A percentile compares a stretch with the other conserved stretches of the same genome.
phyloP scores from a whole-genome alignment of 768 basidiomycete genomes.

The Hypsizygus marmoreus region DNA sequence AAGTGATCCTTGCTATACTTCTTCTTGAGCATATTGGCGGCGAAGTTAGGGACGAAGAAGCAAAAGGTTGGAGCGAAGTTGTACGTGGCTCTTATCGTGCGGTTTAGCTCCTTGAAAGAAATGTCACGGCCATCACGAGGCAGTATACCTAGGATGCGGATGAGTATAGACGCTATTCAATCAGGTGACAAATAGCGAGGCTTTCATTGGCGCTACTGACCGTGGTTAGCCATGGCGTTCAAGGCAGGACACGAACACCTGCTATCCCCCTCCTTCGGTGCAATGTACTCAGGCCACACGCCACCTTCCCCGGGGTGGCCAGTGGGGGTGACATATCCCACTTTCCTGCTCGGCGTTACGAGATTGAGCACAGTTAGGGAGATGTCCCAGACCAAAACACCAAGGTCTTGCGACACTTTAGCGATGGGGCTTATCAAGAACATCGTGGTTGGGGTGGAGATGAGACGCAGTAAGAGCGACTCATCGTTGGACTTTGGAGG shows the following conservation, averaged over 20 bases:
- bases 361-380: conserved; percentile 53
- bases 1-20: conserved; percentile 60
- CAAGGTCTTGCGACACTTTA: conserved; percentile 26
- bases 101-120: conserved; percentile 52
- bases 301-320: conserved; percentile 61
- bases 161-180: conserved; percentile 7
- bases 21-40: conserved; percentile 58
- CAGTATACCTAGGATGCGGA: conserved; percentile 51
- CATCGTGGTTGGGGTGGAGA: conserved; percentile 22
- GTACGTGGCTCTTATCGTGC: conserved; percentile 54
- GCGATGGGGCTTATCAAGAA: conserved; percentile 33
- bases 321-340: conserved; percentile 56
- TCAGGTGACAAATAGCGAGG: too few species aligned
- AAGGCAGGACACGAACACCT: conserved; percentile 73
- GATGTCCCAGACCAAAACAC: conserved; percentile 53
- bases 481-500: background rate
- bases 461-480: conserved; percentile 7
- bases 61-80: conserved; percentile 74
- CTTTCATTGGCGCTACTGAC: conserved; percentile 45
- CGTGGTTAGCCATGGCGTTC: conserved; percentile 85
- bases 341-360: conserved; percentile 46
- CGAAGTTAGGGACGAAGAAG: conserved; percentile 62
- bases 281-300: conserved; percentile 66
- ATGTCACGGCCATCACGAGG: conserved; percentile 71
- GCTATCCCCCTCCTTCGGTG: conserved; percentile 65